A percentile compares a stretch with the other conserved stretches of the same genome.
Evolutionary conservation across 768 basidiomycete genomes (phyloP).

Genomic region (Candolleomyces efflorescens): DNA sequence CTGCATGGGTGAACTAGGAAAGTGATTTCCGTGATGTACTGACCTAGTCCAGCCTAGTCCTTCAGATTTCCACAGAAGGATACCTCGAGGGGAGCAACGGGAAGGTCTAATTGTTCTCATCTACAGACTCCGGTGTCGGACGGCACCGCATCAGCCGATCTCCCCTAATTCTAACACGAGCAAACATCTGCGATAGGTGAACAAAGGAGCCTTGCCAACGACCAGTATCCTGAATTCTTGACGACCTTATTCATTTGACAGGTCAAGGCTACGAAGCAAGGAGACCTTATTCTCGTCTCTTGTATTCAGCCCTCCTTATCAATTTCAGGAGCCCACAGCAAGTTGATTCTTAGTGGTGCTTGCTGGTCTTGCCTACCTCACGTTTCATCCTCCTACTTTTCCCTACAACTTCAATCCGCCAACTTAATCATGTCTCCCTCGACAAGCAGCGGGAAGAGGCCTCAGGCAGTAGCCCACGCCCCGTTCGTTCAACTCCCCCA

Average conservation of each 20-base stretch:
- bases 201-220: background rate
- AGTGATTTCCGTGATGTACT: no score
- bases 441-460: background rate
- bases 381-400: no score
- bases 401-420: no score
- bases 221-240: background rate
- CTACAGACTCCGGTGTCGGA: background rate
- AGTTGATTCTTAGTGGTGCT: no score
- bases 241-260: background rate
- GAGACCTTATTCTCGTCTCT: no score
- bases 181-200: background rate
- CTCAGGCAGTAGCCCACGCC: background rate
- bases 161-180: background rate
- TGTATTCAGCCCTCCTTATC: no score
- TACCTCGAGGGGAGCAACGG: background rate
- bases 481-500: slow-evolving; percentile 36
- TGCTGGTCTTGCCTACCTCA: no score
- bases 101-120: background rate
- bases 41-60: background rate
- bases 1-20: no score
- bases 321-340: no score
- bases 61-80: background rate
- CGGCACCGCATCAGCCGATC: background rate
- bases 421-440: background rate
- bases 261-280: no score